phyloP scores from a whole-genome alignment of 2,329 filamentous ascomycete species.

The Pochonia chlamydosporia region DNA sequence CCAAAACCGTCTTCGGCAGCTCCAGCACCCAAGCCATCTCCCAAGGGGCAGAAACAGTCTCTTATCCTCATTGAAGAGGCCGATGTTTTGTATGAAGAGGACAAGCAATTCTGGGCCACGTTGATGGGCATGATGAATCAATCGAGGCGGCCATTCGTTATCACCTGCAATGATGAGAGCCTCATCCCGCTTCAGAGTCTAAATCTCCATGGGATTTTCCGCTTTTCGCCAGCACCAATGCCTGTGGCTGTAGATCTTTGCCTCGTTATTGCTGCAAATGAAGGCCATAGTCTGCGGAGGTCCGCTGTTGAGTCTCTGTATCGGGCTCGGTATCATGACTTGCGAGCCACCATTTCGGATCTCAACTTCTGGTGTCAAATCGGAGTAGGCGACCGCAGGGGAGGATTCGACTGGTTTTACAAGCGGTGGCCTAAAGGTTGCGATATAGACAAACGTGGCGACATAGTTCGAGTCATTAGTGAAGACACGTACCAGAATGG shows the following conservation, averaged over 20 bases:
- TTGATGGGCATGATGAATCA: slow-evolving; percentile 71
- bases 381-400: slow-evolving; percentile 80
- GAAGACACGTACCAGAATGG: slow-evolving; percentile 68
- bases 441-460: slow-evolving; percentile 61
- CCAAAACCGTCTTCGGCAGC: slow-evolving; percentile 19
- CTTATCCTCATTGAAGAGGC: slow-evolving; percentile 91
- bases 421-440: slow-evolving; percentile 67
- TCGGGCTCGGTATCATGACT: slow-evolving; percentile 60
- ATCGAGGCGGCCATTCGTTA: slow-evolving; percentile 86
- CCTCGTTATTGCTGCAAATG: slow-evolving; percentile 75
- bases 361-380: slow-evolving; percentile 98
- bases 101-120: slow-evolving; percentile 89
- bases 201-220: slow-evolving; percentile 79
- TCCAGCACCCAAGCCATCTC: neutral
- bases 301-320: slow-evolving; percentile 66
- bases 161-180: slow-evolving; percentile 92
- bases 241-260: slow-evolving; percentile 74
- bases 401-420: slow-evolving; percentile 86
- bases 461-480: slow-evolving; percentile 73
- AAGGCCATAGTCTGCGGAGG: slow-evolving; percentile 74
- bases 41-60: slow-evolving; percentile 78
- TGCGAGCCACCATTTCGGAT: slow-evolving; percentile 76
- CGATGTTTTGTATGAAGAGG: slow-evolving; percentile 89
- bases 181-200: slow-evolving; percentile 69
- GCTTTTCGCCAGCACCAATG: slow-evolving; percentile 60